A percentile compares a stretch with the other conserved stretches of the same genome.
Conservation (phyloP, 805 yeast genomes). For the Zygoascus bituminiphila region DNA sequence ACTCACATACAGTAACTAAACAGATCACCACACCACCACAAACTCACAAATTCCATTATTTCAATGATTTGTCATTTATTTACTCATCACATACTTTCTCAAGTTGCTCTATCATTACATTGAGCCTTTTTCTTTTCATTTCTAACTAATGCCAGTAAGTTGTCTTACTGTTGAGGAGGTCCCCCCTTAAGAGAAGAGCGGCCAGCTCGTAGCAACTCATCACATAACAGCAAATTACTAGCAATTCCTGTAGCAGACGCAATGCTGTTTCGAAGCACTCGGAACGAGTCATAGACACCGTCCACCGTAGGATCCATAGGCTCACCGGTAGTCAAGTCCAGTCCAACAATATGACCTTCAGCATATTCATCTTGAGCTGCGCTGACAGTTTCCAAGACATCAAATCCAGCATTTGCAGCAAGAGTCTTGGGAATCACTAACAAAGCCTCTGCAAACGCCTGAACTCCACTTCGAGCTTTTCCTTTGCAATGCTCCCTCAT, state of each 20-base stretch:
- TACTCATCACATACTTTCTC: neutral
- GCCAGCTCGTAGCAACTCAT: conserved; percentile 94
- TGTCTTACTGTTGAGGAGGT: conserved; percentile 3
- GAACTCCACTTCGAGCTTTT: conserved; percentile 79
- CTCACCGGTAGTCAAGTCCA: conserved; percentile 85
- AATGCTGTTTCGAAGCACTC: conserved; percentile 89
- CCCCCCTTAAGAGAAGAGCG: conserved; percentile 74
- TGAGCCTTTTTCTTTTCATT: neutral
- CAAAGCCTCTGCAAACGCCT: conserved; percentile 89
- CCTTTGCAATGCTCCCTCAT: conserved; percentile 60
- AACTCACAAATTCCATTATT: no score
- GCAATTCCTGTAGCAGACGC: conserved; percentile 93
- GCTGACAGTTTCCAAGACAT: conserved; percentile 80
- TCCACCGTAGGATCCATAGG: conserved; percentile 91
- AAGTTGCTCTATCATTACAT: neutral
- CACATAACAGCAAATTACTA: conserved; percentile 84
- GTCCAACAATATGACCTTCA: conserved; percentile 79
- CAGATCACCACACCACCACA: no score
- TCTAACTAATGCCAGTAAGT: neutral
- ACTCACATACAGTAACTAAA: no score
- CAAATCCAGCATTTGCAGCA: conserved; percentile 87
- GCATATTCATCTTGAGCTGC: conserved; percentile 82
- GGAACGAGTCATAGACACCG: conserved; percentile 94
- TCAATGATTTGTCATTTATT: neutral
- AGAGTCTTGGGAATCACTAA: conserved; percentile 89